Conservation (phyloP, 495 filamentous ascomycete species). For the Penicillium paxilli region DNA sequence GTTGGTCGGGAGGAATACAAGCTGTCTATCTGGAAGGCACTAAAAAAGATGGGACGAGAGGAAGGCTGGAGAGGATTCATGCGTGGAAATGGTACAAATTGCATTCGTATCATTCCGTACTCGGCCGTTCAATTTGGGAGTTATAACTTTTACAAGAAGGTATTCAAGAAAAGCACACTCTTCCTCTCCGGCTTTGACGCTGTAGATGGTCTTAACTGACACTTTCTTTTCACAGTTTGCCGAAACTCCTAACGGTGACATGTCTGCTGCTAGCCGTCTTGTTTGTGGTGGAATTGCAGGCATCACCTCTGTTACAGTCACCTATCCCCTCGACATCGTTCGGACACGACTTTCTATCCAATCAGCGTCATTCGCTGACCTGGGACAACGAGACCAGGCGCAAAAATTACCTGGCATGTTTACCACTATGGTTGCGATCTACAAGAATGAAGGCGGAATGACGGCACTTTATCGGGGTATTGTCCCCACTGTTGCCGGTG, state of each 20-base stretch:
- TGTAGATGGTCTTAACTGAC: slow-evolving; percentile 4
- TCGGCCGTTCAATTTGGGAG: slow-evolving; percentile 97
- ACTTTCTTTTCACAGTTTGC: slow-evolving; percentile 58
- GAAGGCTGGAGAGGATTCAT: slow-evolving; percentile 96
- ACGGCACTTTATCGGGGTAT: slow-evolving; percentile 88
- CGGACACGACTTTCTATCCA: slow-evolving; percentile 95
- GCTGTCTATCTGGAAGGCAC: slow-evolving; percentile 81
- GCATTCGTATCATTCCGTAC: slow-evolving; percentile 96
- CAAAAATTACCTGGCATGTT: slow-evolving; percentile 90
- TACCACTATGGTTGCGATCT: slow-evolving; percentile 77
- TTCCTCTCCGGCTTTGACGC: neutral
- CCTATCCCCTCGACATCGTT: slow-evolving; percentile 91
- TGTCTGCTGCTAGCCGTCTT: slow-evolving; percentile 69
- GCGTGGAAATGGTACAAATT: slow-evolving; percentile 97
- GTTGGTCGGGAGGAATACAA: slow-evolving; percentile 90
- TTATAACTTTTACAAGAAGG: slow-evolving; percentile 96
- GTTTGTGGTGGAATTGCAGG: slow-evolving; percentile 86
- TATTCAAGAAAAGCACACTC: too few species aligned
- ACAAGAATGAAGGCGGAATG: slow-evolving; percentile 85
- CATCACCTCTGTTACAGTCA: slow-evolving; percentile 84
- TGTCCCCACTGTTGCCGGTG: slow-evolving; percentile 88
- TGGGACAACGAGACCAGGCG: slow-evolving; percentile 47
- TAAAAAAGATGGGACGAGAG: slow-evolving; percentile 92
- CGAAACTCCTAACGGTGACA: slow-evolving; percentile 67
- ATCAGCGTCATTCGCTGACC: slow-evolving; percentile 85